Evolutionary conservation across 2,329 filamentous ascomycete genomes (phyloP).

Genomic region (Apiospora kogelbergensis): DNA sequence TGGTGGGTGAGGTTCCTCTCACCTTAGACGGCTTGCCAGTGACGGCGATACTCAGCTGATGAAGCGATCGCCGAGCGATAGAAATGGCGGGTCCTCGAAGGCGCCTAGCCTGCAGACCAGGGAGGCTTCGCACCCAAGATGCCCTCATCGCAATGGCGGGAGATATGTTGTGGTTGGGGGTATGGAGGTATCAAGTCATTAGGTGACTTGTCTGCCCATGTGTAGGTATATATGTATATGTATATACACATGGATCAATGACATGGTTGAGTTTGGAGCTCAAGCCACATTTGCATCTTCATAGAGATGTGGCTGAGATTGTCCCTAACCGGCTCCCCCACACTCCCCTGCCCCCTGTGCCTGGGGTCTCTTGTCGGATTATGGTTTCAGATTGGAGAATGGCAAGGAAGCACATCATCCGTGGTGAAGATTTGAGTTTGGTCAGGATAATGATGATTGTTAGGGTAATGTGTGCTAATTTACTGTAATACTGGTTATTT

Average conservation of each 20-base stretch:
- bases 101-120: background rate
- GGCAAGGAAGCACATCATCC: background rate
- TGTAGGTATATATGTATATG: no score
- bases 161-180: background rate
- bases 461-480: background rate
- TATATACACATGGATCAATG: background rate
- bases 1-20: background rate
- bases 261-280: background rate
- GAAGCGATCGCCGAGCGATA: background rate
- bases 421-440: background rate
- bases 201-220: background rate
- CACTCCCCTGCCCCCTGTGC: no score
- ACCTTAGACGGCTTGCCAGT: constrained; percentile 11
- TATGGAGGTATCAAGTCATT: background rate
- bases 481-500: constrained; percentile 5
- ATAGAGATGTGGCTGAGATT: background rate
- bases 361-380: background rate
- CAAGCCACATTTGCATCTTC: background rate
- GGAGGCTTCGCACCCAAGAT: background rate
- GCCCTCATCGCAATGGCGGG: constrained; percentile 2
- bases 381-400: background rate
- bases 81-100: background rate
- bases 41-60: constrained; percentile 7
- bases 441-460: background rate
- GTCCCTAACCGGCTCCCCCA: background rate